A percentile compares a stretch with the other conserved stretches of the same genome.
phyloP scores from a whole-genome alignment of 768 basidiomycete genomes.

The Mycena polygramma region DNA sequence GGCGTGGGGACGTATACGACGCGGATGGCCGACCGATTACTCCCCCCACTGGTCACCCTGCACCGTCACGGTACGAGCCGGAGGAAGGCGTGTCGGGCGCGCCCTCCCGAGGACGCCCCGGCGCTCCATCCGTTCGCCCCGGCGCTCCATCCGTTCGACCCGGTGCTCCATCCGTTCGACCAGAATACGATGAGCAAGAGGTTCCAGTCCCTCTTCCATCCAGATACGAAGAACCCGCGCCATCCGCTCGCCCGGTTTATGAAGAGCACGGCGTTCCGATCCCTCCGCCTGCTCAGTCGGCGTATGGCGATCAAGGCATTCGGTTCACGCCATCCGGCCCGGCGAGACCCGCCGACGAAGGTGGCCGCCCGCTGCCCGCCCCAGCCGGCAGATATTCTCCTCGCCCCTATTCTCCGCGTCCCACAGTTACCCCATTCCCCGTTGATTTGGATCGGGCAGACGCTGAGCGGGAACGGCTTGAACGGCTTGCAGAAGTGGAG shows the following conservation, averaged over 20 bases:
- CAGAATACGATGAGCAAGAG: slow-evolving; percentile 12
- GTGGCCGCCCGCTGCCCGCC: slow-evolving; percentile 33
- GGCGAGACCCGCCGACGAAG: slow-evolving; percentile 10
- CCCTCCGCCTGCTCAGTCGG: not conserved
- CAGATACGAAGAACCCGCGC: not conserved
- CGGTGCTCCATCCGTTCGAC: slow-evolving; percentile 3
- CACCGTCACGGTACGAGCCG: slow-evolving; percentile 17
- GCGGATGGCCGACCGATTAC: slow-evolving; percentile 16
- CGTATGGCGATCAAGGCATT: slow-evolving; percentile 14
- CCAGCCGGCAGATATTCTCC: slow-evolving; percentile 40
- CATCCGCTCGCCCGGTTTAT: not conserved
- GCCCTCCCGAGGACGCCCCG: slow-evolving; percentile 5
- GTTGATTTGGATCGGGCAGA: slow-evolving; percentile 55
- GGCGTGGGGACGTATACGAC: slow-evolving; percentile 21
- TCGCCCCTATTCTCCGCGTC: slow-evolving; percentile 46
- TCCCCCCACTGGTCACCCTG: slow-evolving; percentile 14
- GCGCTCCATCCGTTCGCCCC: not conserved
- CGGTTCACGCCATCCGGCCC: not conserved
- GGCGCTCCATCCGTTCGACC: not conserved
- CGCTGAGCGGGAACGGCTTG: slow-evolving; percentile 64
- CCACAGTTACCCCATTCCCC: slow-evolving; percentile 52
- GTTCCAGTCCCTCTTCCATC: not conserved
- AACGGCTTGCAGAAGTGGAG: slow-evolving; percentile 70
- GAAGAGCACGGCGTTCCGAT: not conserved
- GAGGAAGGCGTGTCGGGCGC: slow-evolving; percentile 2